Evolutionary conservation across 345 rosid genomes (phyloP).

Genomic region (Camelina neglecta): DNA sequence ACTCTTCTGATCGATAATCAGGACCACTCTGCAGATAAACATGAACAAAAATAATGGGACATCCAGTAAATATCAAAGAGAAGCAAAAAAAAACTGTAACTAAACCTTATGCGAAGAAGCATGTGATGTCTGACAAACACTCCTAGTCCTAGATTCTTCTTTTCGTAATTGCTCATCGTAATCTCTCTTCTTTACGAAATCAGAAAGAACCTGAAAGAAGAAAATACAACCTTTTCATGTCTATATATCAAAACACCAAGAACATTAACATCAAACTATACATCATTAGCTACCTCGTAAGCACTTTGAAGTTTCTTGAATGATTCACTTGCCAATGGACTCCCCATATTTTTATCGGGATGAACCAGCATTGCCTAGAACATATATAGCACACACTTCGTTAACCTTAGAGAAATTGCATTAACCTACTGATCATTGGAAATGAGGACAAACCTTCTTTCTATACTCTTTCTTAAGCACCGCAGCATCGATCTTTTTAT

Average conservation of each 20-base stretch:
- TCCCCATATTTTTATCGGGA: conserved; percentile 99
- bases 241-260: neutral
- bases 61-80: conserved; percentile 15
- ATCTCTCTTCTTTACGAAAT: conserved; percentile 80
- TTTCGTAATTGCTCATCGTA: conserved; percentile 90
- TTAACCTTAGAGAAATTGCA: conserved; percentile 9
- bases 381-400: conserved; percentile 32
- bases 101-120: conserved; percentile 68
- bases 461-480: conserved; percentile 84
- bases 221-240: conserved; percentile 2
- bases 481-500: conserved; percentile 62
- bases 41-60: neutral
- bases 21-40: conserved; percentile 54
- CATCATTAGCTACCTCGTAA: conserved; percentile 68
- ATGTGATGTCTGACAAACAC: conserved; percentile 62
- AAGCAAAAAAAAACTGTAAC: conserved; percentile 20
- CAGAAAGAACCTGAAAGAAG: conserved; percentile 78
- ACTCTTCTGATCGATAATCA: conserved; percentile 82
- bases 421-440: conserved; percentile 11
- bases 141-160: conserved; percentile 75
- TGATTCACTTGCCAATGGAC: conserved; percentile 90
- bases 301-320: conserved; percentile 98
- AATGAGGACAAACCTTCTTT: conserved; percentile 64
- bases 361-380: conserved; percentile 97
- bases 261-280: conserved; percentile 14